phyloP scores from a whole-genome alignment of 2,329 filamentous ascomycete genomes.

The Fusarium succisae region DNA sequence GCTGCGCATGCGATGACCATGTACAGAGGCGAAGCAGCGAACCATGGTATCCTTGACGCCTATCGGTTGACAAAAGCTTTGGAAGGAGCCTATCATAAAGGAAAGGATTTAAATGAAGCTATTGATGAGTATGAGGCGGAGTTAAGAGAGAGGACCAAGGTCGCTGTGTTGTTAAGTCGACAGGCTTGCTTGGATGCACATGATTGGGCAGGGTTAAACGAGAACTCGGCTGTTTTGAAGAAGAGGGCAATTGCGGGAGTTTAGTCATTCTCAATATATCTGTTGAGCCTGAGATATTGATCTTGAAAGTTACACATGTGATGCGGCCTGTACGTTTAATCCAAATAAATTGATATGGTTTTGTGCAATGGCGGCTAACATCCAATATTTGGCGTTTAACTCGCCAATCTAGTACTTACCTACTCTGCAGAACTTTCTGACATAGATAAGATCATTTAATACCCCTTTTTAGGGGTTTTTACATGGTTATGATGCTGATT shows the following conservation, averaged over 20 bases:
- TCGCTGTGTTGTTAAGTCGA: conserved; percentile 2
- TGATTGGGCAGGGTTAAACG: conserved; percentile 1
- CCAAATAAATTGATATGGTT: accelerated
- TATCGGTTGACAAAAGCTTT: neutral
- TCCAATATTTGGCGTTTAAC: accelerated
- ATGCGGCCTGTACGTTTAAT: accelerated
- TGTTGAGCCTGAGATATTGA: accelerated
- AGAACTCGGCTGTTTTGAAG: conserved; percentile 6
- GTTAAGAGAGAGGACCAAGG: neutral
- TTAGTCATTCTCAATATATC: accelerated
- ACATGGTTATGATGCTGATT: neutral
- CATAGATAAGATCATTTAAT: accelerated
- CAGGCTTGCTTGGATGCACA: conserved; percentile 13
- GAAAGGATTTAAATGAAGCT: neutral
- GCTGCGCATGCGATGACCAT: conserved; percentile 15
- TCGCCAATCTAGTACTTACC: accelerated
- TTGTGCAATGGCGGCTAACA: no score
- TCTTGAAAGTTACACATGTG: accelerated
- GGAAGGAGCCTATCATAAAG: neutral
- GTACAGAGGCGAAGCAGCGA: conserved; percentile 8
- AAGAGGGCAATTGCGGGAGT: neutral
- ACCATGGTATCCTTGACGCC: conserved; percentile 2
- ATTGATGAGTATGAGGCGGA: neutral
- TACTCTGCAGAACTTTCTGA: accelerated
- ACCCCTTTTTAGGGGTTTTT: neutral